Conservation (phyloP, 257 asterid genomes). For the Solanum tarapatanum region DNA sequence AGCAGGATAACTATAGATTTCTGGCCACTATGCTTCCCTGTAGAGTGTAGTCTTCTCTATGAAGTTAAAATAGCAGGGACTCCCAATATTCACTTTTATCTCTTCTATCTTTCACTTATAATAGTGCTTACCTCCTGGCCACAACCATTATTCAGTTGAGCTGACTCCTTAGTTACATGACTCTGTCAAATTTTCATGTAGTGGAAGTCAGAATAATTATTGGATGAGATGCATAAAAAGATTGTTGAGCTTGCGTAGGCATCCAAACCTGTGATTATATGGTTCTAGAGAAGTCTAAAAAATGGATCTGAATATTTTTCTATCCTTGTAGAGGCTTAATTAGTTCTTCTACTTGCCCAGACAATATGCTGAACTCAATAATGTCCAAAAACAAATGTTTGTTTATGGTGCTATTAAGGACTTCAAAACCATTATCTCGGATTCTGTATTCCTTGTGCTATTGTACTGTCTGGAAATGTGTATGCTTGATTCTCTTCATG, state of each 20-base stretch:
- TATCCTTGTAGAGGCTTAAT: not conserved
- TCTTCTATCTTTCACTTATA: not conserved
- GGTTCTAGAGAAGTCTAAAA: not conserved
- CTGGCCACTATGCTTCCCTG: not conserved
- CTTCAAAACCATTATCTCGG: not conserved
- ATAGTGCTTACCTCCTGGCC: not conserved
- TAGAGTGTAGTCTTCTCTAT: not conserved
- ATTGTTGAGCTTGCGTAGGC: not conserved
- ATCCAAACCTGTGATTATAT: not conserved
- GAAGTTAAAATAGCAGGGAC: not conserved
- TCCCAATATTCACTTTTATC: not conserved
- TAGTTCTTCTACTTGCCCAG: not conserved
- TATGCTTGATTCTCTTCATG: not conserved
- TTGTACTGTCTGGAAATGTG: not conserved
- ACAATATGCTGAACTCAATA: not conserved
- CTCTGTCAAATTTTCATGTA: not conserved
- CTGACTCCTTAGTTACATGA: not conserved
- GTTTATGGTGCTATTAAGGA: not conserved
- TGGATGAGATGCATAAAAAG: not conserved
- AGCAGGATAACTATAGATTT: not conserved
- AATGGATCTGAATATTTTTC: not conserved
- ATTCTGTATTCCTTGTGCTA: not conserved
- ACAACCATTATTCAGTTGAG: not conserved
- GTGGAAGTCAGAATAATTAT: not conserved
- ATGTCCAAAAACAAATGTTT: not conserved